Base-by-base conservation (phyloP, 1,139 yeast species). In the Lodderomyces beijingensis region DNA sequence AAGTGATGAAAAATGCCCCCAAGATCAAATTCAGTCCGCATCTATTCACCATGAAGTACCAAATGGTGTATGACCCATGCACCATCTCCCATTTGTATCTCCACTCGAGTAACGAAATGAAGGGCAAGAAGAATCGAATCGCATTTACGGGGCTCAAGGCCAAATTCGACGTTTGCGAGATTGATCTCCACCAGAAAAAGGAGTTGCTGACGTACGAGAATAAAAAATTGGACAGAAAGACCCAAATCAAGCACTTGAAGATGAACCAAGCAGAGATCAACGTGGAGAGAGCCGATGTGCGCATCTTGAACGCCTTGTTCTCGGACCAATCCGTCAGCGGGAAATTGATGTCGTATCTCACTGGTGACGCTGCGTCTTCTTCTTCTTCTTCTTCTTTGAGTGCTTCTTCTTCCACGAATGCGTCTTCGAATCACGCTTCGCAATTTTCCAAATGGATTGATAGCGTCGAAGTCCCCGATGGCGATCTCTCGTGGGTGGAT, bases 131-230 rank as follows among this genome's bases (percentile, higher is more conserved):
- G 29, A 66, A 67, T 34, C 59, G 67, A 23, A 65, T 79, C 28
- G 74, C 80, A 2, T 73, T 82, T 42, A 81, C 88, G 3, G 98
- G 97, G 5, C 49, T 88, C 23, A 91, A 91, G 54, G 87, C 82
- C 2, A 78, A 77, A 43, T 74, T 82, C 17, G 66, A 74, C 3
- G 65, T 66, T 5, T 86, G 89, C 47, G 57, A 71, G 3, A 65
- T 91, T 60, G 97, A 89, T 50, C 55, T 89, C 22, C 97, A 91
- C 51, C 96, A 68, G 49, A 67, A 95, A 30, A 81, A 85, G 44
- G 91, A 86, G 49, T 68, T 79, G 15, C 65, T 75, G 4, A 67
- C 73, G 3, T 77, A 77, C 45, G 69, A 74, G 21, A 79, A 79
- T 42, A 66, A 74, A 32, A 67, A 71, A 20, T 65, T 79, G 32